phyloP scores from a whole-genome alignment of 345 rosid species.

The Ricinus communis region DNA sequence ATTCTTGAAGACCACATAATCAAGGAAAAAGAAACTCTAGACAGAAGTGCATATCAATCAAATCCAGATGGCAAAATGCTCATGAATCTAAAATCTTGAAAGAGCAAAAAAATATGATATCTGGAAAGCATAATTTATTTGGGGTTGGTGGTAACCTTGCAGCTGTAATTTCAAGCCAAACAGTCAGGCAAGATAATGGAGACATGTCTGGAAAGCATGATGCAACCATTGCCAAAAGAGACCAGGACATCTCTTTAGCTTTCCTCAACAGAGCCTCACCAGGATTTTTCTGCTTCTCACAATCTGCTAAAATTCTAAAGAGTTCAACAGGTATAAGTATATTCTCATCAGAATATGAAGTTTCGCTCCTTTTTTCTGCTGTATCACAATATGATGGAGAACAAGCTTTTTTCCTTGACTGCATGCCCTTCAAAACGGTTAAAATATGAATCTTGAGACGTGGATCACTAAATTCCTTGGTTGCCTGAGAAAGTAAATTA shows the following conservation, averaged over 20 bases:
- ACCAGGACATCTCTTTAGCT: slow-evolving; percentile 96
- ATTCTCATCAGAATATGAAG: slow-evolving; percentile 54
- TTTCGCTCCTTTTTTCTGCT: slow-evolving; percentile 41
- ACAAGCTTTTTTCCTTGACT: slow-evolving; percentile 62
- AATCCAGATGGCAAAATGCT: background rate
- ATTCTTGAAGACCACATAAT: background rate
- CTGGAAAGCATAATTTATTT: slow-evolving; percentile 4
- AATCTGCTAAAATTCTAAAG: slow-evolving; percentile 81
- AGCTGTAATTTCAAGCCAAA: slow-evolving; percentile 99
- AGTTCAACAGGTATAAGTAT: slow-evolving; percentile 68
- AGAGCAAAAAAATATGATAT: slow-evolving; percentile 7
- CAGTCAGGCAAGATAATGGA: slow-evolving; percentile 78
- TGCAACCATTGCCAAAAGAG: slow-evolving; percentile 90
- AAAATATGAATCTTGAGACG: slow-evolving; percentile 82
- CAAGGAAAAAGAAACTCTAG: background rate
- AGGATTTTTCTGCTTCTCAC: slow-evolving; percentile 81
- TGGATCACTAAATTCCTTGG: slow-evolving; percentile 81
- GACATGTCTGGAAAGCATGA: slow-evolving; percentile 90
- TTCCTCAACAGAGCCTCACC: slow-evolving; percentile 78
- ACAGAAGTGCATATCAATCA: background rate
- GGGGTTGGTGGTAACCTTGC: slow-evolving; percentile 60
- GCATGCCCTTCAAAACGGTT: slow-evolving; percentile 83
- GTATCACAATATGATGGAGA: slow-evolving; percentile 45
- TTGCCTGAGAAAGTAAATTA: slow-evolving; percentile 55
- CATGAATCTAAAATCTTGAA: slow-evolving; percentile 2